Percentiles rank a stretch among this genome's conserved stretches.
phyloP scores from a whole-genome alignment of 2,329 filamentous ascomycete species.

The Trichoderma simmonsii region DNA sequence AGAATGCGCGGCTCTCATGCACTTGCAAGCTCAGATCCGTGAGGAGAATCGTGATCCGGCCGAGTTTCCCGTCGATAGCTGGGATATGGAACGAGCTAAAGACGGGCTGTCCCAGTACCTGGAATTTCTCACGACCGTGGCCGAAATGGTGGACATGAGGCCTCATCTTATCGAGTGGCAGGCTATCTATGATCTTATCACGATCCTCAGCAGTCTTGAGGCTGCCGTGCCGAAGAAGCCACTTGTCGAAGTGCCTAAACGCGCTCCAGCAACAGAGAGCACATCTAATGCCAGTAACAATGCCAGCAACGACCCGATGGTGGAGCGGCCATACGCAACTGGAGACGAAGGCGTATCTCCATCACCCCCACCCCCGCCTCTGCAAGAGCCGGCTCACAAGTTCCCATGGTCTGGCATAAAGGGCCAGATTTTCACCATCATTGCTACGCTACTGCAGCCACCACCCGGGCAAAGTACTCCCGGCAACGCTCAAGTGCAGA shows the following conservation, averaged over 20 bases:
- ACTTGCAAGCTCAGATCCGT: conserved; percentile 86
- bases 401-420: conserved; percentile 75
- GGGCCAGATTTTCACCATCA: conserved; percentile 84
- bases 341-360: conserved; percentile 28
- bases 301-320: conserved; percentile 36
- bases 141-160: conserved; percentile 80
- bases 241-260: conserved; percentile 48
- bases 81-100: conserved; percentile 97
- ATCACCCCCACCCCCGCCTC: conserved; percentile 41
- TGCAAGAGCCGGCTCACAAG: conserved; percentile 63
- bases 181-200: conserved; percentile 82
- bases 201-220: conserved; percentile 82
- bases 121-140: conserved; percentile 87
- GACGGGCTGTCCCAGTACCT: conserved; percentile 93
- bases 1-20: conserved; percentile 90
- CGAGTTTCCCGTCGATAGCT: conserved; percentile 90
- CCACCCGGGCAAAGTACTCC: conserved; percentile 59
- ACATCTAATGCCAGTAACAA: conserved; percentile 24
- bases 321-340: conserved; percentile 63
- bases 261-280: conserved; percentile 25
- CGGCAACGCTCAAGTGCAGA: conserved; percentile 73
- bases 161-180: conserved; percentile 88
- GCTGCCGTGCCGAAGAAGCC: conserved; percentile 81
- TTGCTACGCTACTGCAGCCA: conserved; percentile 86
- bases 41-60: conserved; percentile 70